These are phyloP conservation scores for Capsicum baccatum DNA, from an alignment of 257 asterid species.

Conservation along the genomic window DNA sequence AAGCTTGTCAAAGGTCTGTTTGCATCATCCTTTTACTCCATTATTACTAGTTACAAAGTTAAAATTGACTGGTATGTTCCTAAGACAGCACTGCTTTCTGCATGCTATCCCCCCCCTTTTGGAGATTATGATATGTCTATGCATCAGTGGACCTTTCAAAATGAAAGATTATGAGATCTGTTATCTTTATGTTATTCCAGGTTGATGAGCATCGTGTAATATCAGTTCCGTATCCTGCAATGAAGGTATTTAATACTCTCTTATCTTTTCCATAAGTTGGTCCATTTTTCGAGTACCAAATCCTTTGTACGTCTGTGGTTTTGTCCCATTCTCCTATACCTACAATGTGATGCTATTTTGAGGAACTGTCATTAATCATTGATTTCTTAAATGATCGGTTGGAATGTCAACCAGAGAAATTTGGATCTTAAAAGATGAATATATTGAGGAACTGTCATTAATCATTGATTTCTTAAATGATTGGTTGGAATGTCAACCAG, in stretches of 20 bases:
- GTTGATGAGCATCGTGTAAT: conserved; percentile 87
- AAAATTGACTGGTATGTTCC: conserved; percentile 17
- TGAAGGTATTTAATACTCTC: conserved; percentile 67
- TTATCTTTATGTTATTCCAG: conserved; percentile 51
- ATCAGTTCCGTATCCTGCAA: conserved; percentile 82
- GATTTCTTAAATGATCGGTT: conserved; percentile 4
- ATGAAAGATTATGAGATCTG: conserved; percentile 30
- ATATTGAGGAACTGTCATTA: conserved; percentile 11
- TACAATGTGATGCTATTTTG: conserved; percentile 21
- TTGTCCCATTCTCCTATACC: neutral
- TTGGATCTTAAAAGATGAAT: neutral
- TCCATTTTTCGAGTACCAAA: conserved; percentile 3
- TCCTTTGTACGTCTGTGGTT: neutral
- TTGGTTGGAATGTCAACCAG: conserved; percentile 17
- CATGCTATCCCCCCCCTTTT: neutral
- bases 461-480: conserved; percentile 9
- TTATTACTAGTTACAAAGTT: conserved; percentile 12
- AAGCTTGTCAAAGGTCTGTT: conserved; percentile 90
- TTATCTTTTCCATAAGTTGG: conserved; percentile 1
- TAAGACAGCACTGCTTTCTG: conserved; percentile 24
- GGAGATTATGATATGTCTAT: neutral
- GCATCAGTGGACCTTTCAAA: neutral
- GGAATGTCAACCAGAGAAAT: conserved; percentile 12
- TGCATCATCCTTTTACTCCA: conserved; percentile 8
- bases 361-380: conserved; percentile 20